These are phyloP conservation scores for Hyphopichia khmerensis DNA, from an alignment of 1,139 yeast species.

Conservation along the genomic window DNA sequence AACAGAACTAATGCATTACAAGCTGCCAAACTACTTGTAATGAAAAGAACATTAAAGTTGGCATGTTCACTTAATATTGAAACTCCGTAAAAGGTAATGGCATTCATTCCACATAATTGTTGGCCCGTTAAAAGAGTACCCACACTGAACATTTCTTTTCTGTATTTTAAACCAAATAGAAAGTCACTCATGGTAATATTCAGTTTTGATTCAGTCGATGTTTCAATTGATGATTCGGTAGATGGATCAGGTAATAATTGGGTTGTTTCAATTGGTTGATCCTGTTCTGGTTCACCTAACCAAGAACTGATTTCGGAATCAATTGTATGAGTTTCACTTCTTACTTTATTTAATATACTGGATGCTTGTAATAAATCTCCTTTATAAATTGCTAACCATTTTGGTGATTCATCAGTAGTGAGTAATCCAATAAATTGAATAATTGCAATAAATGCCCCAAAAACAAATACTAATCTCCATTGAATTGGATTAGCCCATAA, in stretches of 20 bases:
- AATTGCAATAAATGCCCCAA: constrained; percentile 24
- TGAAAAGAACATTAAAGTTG: constrained; percentile 21
- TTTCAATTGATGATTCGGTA: too few species aligned
- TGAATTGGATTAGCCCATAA: constrained; percentile 33
- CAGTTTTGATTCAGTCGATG: not conserved
- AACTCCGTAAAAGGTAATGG: constrained; percentile 42
- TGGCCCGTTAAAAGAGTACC: constrained; percentile 37
- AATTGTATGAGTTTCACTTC: constrained; percentile 31
- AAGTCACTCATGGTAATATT: not conserved
- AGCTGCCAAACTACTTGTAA: constrained; percentile 31
- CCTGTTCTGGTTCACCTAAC: constrained; percentile 9
- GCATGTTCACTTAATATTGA: constrained; percentile 26
- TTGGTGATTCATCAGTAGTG: constrained; percentile 39
- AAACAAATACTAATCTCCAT: constrained; percentile 33
- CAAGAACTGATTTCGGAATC: constrained; percentile 38
- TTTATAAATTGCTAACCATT: constrained; percentile 34
- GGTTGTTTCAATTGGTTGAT: not conserved
- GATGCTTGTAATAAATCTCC: constrained; percentile 31
- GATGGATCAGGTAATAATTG: not conserved
- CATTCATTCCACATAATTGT: constrained; percentile 43
- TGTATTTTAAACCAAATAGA: not conserved
- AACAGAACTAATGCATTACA: constrained; percentile 31
- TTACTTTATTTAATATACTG: constrained; percentile 22
- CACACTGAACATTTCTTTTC: constrained; percentile 26
- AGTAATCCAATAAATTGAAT: constrained; percentile 30